Percentiles rank a stretch among this genome's conserved stretches.
These are phyloP conservation scores for Lentinus tigrinus DNA, from an alignment of 768 basidiomycete species.

Conservation along the genomic window DNA sequence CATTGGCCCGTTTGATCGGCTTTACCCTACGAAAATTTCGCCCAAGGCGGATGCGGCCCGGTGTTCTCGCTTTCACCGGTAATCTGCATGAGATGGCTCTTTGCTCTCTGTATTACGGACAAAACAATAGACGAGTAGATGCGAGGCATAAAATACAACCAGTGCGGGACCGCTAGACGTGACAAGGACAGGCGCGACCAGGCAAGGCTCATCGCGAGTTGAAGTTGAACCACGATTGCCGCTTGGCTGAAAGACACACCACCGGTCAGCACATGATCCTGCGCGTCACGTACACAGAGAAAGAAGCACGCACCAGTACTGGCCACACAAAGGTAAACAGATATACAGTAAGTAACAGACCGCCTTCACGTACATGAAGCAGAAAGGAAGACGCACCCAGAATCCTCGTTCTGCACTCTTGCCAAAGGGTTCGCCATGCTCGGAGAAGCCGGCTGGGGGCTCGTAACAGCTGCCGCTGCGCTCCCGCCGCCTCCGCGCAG, in stretches of 20 bases:
- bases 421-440: slow-evolving; percentile 62
- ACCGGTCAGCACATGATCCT: slow-evolving; percentile 12
- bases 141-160: slow-evolving; percentile 30
- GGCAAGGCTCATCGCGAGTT: slow-evolving; percentile 53
- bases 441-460: slow-evolving; percentile 42
- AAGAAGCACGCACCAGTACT: slow-evolving; percentile 16
- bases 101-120: slow-evolving; percentile 16
- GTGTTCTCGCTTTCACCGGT: not conserved
- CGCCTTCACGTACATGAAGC: not conserved
- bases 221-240: slow-evolving; percentile 88
- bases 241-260: slow-evolving; percentile 58
- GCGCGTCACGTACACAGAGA: not conserved
- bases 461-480: slow-evolving; percentile 36
- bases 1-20: not conserved
- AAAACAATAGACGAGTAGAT: slow-evolving; percentile 26
- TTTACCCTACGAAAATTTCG: slow-evolving; percentile 1
- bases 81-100: not conserved
- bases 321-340: slow-evolving; percentile 9
- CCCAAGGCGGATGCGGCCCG: not conserved
- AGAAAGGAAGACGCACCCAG: slow-evolving; percentile 34
- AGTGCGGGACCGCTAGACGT: slow-evolving; percentile 22
- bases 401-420: slow-evolving; percentile 79
- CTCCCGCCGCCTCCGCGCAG: slow-evolving; percentile 88
- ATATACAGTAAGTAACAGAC: not conserved
- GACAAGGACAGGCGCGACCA: slow-evolving; percentile 7